Evolutionary conservation across 306 rosid species (phyloP), one percentile per base, ranked within the genome.

Genomic region (Spatholobus suberectus): DNA sequence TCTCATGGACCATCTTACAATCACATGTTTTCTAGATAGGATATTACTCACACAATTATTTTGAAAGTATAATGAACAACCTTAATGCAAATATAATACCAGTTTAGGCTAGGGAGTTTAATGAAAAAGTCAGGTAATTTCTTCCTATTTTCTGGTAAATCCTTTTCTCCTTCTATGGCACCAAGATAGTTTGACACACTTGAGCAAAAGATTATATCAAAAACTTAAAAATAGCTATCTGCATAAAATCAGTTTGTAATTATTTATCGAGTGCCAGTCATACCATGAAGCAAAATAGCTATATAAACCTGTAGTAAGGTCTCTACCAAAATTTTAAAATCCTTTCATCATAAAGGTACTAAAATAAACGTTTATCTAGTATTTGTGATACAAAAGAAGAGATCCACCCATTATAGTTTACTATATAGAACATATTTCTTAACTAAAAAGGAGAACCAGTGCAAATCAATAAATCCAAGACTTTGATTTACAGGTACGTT

Each of bases 341-440:
- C 38, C 21, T 51, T 58, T 14, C 69, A 21, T 77, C 29, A 67
- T 37, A 24, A 44, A 73, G 58, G 63, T 15, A 58, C 38, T 8
- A 46, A 62, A 49, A 62, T 1, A 29, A 24, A 37, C 3, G 12
- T 8, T 46, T 47, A 47, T 51, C 15, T 32, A 57, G 47, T 11
- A 61, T 27, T 66, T 49, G 51, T 59, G 38, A 26, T 79, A 79
- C 68, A 67, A 83, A 70, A 76, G 57, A 63, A 77, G 84, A 29
- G 72, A 81, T 47, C 70, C 59, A 49, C 8, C 47, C 75, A 55
- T 71, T 44, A 54, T 12, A 49, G 59, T 66, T 77, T 81, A 73
- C 17, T 57, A 49, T 41, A 21, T 12, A 66, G 70, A 81, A 73
- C 18, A 17, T 15, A 70, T 73, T 47, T 72, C 15, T 17, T 73